Evolutionary conservation across 2,329 filamentous ascomycete genomes (phyloP), one percentile per base, ranked within the genome.

Genomic region (Pestalotiopsis sp.): DNA sequence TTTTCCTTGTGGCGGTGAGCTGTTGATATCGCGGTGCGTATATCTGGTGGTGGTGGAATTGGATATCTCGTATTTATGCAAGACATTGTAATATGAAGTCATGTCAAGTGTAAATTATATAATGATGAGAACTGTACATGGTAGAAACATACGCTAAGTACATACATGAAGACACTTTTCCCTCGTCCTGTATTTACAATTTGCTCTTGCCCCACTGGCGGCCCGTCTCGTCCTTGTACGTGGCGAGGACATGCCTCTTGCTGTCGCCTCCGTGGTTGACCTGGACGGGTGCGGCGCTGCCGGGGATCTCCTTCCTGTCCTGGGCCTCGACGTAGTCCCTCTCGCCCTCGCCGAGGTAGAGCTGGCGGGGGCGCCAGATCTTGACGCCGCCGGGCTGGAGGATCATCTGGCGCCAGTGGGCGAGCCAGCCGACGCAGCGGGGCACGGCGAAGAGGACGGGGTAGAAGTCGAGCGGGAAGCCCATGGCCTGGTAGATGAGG

Each of bases 401-500:
- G 79, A 85, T 84, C 78, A 82, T 81, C 75, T 86, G 84, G 20
- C 84, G 80, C 84, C 84, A 86, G 75, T 86, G 84, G 2, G 84
- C 84, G 38, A 86, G 75, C 84, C 84, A 86, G 27, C 84, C 84
- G 1, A 85, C 84, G 64, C 84, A 85, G 17, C 84, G 78, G 0
- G 84, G 84, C 5, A 86, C 84, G 5, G 84, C 84, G 68, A 86
- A 86, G 4, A 86, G 75, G 0, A 86, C 84, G 2, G 84, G 84
- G 71, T 86, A 86, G 73, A 86, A 86, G 72, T 86, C 84, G 0
- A 86, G 79, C 36, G 84, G 84, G 77, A 86, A 86, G 12, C 84
- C 84, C 82, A 86, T 84, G 38, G 84, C 83, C 70, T 86, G 84
- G 74, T 86, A 86, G 71, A 86, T 86, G 36, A 86, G 75, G 1